A percentile compares a stretch with the other conserved stretches of the same genome.
These are phyloP conservation scores for Daedaleopsis sinensis DNA, from an alignment of 768 basidiomycete genomes.

Conservation along the genomic window DNA sequence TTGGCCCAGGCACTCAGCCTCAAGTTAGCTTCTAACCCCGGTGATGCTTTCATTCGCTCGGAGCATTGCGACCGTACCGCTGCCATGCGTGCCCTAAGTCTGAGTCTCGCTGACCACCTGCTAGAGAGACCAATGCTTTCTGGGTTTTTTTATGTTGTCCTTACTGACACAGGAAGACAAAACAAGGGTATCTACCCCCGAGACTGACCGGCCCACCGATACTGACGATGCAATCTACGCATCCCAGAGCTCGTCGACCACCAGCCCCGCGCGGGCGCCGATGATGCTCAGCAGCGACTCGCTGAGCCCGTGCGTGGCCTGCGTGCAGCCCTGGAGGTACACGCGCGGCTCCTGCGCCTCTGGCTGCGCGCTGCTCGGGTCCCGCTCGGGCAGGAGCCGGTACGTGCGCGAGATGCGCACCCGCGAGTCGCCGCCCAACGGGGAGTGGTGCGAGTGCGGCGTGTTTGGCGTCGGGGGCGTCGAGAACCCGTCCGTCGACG, in stretches of 20 bases:
- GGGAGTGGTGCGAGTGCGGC: slow-evolving; percentile 16
- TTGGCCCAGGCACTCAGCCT: too few relatives aligned
- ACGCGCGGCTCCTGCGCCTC: slow-evolving; percentile 28
- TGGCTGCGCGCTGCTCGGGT: background rate
- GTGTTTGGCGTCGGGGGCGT: slow-evolving; percentile 21
- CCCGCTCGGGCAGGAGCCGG: slow-evolving; percentile 18
- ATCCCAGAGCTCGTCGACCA: slow-evolving; percentile 40
- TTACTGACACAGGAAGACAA: too few relatives aligned
- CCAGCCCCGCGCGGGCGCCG: slow-evolving; percentile 47
- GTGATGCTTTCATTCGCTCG: too few relatives aligned
- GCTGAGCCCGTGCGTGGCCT: slow-evolving; percentile 42
- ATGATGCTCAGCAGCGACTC: slow-evolving; percentile 52
- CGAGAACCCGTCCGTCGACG: slow-evolving; percentile 16
- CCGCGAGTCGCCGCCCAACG: slow-evolving; percentile 8
- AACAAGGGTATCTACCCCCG: too few relatives aligned
- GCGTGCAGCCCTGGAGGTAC: slow-evolving; percentile 41
- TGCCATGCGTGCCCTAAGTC: too few relatives aligned
- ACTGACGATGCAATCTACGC: background rate
- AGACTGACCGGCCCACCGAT: too few relatives aligned
- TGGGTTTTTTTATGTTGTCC: too few relatives aligned
- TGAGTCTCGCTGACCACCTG: too few relatives aligned
- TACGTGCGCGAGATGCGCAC: slow-evolving; percentile 23
- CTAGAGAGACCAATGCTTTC: too few relatives aligned
- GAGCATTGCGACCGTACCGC: too few relatives aligned
- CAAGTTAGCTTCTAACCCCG: too few relatives aligned